Conservation (phyloP, 305 asterid species). For the Euphrasia arctica region DNA sequence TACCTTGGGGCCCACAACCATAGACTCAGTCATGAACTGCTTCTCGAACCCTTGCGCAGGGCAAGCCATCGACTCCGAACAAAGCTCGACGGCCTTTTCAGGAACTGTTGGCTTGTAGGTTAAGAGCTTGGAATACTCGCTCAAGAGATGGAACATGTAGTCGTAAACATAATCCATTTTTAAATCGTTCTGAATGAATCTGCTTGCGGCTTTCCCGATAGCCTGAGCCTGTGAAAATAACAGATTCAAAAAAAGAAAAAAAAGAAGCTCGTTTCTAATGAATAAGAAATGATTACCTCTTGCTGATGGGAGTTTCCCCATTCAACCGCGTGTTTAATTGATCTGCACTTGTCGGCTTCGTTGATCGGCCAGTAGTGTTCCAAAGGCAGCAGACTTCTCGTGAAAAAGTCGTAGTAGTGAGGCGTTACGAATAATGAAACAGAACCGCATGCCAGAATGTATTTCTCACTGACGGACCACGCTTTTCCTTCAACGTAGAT, state of each 20-base stretch:
- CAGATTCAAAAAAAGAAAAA: too few relatives aligned
- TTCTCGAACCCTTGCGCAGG: constrained; percentile 51
- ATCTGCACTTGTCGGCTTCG: constrained; percentile 71
- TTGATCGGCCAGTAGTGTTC: constrained; percentile 93
- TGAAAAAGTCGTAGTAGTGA: constrained; percentile 73
- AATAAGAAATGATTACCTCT: constrained; percentile 43
- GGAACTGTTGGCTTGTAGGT: constrained; percentile 79
- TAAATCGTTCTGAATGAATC: constrained; percentile 52
- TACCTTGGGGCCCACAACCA: constrained; percentile 45
- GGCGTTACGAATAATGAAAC: constrained; percentile 66
- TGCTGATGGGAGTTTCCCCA: constrained; percentile 75
- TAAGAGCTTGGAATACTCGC: constrained; percentile 67
- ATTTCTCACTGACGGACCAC: constrained; percentile 97
- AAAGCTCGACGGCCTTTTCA: constrained; percentile 61
- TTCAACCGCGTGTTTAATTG: constrained; percentile 82
- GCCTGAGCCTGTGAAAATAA: constrained; percentile 57
- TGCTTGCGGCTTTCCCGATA: constrained; percentile 68
- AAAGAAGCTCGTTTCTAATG: too few relatives aligned
- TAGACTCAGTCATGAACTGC: constrained; percentile 62
- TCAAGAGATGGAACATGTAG: constrained; percentile 86
- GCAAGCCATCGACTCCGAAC: constrained; percentile 80
- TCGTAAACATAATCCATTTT: constrained; percentile 85
- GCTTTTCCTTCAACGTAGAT: constrained; percentile 90
- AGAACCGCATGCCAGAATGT: constrained; percentile 87
- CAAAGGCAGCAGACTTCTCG: constrained; percentile 74